phyloP scores from a whole-genome alignment of 306 rosid species.

The Arachis stenosperma region DNA sequence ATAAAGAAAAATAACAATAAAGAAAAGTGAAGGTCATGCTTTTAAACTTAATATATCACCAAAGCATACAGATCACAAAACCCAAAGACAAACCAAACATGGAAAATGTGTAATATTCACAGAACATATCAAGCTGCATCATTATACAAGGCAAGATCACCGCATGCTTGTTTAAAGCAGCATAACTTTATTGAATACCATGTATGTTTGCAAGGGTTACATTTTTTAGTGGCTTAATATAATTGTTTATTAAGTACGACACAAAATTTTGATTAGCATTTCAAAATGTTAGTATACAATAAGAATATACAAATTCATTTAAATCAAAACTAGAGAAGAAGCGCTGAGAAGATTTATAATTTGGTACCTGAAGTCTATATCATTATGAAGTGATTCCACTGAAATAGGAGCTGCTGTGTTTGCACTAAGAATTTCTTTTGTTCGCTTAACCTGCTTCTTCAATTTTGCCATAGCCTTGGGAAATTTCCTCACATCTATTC shows the following conservation, averaged over 20 bases:
- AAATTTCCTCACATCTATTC: conserved; percentile 80
- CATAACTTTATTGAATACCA: no score
- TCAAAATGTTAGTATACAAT: background rate
- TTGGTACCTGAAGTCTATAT: conserved; percentile 81
- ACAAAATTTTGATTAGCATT: conserved; percentile 4
- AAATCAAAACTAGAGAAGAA: conserved; percentile 12
- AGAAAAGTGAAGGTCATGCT: background rate
- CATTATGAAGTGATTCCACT: conserved; percentile 89
- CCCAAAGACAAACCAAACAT: background rate
- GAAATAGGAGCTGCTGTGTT: conserved; percentile 94
- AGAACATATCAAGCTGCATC: no score
- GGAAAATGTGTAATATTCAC: no score
- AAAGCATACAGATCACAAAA: background rate
- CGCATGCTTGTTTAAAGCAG: no score
- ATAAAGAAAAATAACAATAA: no score
- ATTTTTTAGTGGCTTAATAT: no score
- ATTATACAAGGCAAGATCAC: no score
- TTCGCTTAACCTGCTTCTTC: conserved; percentile 96
- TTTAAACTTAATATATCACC: background rate
- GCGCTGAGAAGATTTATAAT: conserved; percentile 21
- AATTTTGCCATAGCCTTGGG: conserved; percentile 97
- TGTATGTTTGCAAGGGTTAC: no score
- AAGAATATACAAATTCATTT: conserved; percentile 15
- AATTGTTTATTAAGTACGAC: background rate
- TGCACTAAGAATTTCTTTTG: conserved; percentile 97